Evolutionary conservation across 306 rosid species (phyloP), one percentile per base, ranked within the genome.

Genomic region (Herpetospermum pedunculosum): DNA sequence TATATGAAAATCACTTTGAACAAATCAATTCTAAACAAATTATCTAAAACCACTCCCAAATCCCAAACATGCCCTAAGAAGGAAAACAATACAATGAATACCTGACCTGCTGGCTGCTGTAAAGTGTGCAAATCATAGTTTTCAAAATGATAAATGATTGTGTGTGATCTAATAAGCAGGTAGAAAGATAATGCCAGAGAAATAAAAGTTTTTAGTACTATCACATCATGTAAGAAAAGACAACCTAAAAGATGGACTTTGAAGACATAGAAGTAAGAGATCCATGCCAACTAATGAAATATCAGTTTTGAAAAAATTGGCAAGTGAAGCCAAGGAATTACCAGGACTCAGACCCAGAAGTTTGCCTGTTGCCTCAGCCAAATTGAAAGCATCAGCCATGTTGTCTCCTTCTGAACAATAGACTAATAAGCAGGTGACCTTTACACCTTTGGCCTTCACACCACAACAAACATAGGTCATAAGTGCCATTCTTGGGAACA

Each of bases 341-440:
- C 83, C 79, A 72, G 80, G 80, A 84, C 48, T 75, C 70, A 68
- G 71, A 53, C 44, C 77, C 46, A 86, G 86, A 81, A 91, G 85
- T 82, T 83, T 89, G 85, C 84, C 84, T 32, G 83, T 81, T 58
- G 94, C 98, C 75, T 91, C 97, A 0, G 91, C 96, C 80, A 93
- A 88, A 62, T 89, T 86, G 80, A 83, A 87, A 80, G 98, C 94
- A 80, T 93, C 97, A 23, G 84, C 74, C 71, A 81, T 87, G 87
- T 93, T 93, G 84, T 93, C 98, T 63, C 98, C 98, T 82, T 93
- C 98, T 8, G 97, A 91, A 81, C 96, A 93, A 80, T 93, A 91
- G 84, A 94, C 85, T 63, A 93, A 80, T 79, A 93, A 72, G 94
- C 96, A 93, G 41, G 96, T 91, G 59, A 91, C 96, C 87, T 89